Evolutionary conservation across 371 early-diverging fungal species (phyloP).

Genomic region (Apophysomyces elegans): DNA sequence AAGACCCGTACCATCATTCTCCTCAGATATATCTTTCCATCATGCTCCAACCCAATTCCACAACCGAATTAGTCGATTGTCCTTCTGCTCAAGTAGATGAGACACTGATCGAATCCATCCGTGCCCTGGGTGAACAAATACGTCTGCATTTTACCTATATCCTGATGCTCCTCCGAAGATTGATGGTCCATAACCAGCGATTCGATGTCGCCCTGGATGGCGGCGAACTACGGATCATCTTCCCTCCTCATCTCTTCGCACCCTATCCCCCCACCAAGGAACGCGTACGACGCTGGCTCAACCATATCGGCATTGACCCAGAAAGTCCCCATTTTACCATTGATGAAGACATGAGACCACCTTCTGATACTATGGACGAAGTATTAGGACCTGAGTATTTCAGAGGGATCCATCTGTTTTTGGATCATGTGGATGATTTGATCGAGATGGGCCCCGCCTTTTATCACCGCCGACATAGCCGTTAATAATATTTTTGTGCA

Average conservation of each 20-base stretch:
- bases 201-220: slow-evolving; percentile 13
- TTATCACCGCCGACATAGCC: slow-evolving; percentile 11
- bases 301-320: slow-evolving; percentile 29
- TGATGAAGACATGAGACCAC: slow-evolving; percentile 19
- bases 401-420: slow-evolving; percentile 46
- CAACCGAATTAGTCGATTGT: neutral
- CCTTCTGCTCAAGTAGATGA: neutral
- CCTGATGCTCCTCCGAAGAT: neutral
- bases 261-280: slow-evolving; percentile 14
- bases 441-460: slow-evolving; percentile 44
- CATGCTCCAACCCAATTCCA: neutral
- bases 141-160: neutral
- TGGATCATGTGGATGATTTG: slow-evolving; percentile 50
- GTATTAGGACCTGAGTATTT: slow-evolving; percentile 48
- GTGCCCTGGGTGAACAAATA: neutral
- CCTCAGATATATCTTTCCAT: neutral
- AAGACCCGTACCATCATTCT: neutral
- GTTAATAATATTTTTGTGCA: neutral
- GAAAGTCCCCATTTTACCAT: slow-evolving; percentile 24
- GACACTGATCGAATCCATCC: neutral
- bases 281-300: slow-evolving; percentile 22
- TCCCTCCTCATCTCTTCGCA: slow-evolving; percentile 12
- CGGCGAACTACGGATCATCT: slow-evolving; percentile 17
- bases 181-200: neutral
- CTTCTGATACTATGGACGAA: slow-evolving; percentile 4